phyloP scores from a whole-genome alignment of 2,329 filamentous ascomycete species.

The Malbranchea zuffiana region DNA sequence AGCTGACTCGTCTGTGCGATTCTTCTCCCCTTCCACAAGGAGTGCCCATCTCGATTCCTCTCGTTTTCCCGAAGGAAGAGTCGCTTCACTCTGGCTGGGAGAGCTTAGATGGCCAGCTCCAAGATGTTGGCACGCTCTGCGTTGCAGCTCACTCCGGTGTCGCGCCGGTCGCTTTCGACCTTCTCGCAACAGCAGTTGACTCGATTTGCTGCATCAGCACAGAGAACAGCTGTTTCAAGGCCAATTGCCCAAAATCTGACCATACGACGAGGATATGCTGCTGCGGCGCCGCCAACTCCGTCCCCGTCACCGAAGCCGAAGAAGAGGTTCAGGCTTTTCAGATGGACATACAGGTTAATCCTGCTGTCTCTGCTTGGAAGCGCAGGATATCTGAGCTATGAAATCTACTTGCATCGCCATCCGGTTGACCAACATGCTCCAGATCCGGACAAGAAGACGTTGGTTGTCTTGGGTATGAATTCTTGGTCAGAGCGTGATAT shows the following conservation, averaged over 20 bases:
- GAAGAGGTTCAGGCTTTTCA: conserved; percentile 58
- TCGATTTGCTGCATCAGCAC: not conserved
- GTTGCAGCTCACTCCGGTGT: conserved; percentile 6
- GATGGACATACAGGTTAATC: conserved; percentile 72
- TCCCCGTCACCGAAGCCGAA: conserved; percentile 32
- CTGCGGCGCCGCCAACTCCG: conserved; percentile 27
- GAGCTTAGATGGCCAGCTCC: conserved; percentile 7
- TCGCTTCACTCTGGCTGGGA: not conserved
- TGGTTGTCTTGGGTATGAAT: conserved; percentile 76
- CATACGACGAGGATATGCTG: conserved; percentile 40
- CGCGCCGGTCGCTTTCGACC: conserved; percentile 7
- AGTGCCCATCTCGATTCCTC: too few species aligned
- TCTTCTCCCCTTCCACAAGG: too few species aligned
- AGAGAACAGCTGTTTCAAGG: not conserved
- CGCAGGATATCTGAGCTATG: conserved; percentile 62
- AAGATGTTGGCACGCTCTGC: conserved; percentile 13
- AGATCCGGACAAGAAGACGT: conserved; percentile 87
- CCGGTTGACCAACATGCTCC: conserved; percentile 67
- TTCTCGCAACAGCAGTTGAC: conserved; percentile 10
- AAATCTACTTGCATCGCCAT: conserved; percentile 71
- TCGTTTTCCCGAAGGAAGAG: too few species aligned
- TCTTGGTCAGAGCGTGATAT: not conserved
- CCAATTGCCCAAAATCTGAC: conserved; percentile 13
- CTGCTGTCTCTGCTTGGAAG: conserved; percentile 63
- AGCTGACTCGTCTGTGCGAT: too few species aligned